Base-by-base conservation (phyloP, 805 yeast species). In the Tetrapisispora fleetii region DNA sequence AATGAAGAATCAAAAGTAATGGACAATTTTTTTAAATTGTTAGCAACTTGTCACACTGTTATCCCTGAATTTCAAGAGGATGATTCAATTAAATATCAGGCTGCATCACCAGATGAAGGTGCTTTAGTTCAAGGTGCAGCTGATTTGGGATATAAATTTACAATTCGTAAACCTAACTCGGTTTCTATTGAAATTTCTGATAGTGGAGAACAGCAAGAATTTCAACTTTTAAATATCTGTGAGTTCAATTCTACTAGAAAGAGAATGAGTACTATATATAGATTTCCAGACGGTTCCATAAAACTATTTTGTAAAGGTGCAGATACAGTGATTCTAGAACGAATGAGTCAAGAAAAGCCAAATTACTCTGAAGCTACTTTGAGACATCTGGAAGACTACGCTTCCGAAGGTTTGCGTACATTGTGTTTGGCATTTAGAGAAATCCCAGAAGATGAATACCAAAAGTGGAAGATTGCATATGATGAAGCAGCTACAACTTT, bases 81-180 rank as follows among this genome's bases (percentile, higher is more conserved):
- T 49, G 86, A 85, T 0, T 56, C 74, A 2, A 81, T 93, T 53
- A 90, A 87, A 64, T 93, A 95, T 64, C 99, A 93, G 68, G 99
- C 99, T 1, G 96, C 99, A 0, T 90, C 98, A 0, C 99, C 99
- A 0, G 99, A 93, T 70, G 99, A 95, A 71, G 99, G 99, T 46
- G 99, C 99, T 0, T 73, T 93, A 52, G 99, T 93, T 2, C 89
- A 90, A 58, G 99, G 99, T 50, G 98, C 96, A 17, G 93, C 97
- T 0, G 74, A 73, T 59, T 70, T 91, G 43, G 98, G 97, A 0
- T 93, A 84, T 63, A 80, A 76, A 53, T 95, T 93, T 63, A 76
- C 78, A 8, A 80, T 88, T 43, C 83, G 99, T 69, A 81, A 81
- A 44, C 99, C 99, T 5, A 80, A 81, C 50, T 76, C 85, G 21